Conservation (phyloP, 1,284 basidiomycete genomes). For the Xerocomus amazonicus region DNA sequence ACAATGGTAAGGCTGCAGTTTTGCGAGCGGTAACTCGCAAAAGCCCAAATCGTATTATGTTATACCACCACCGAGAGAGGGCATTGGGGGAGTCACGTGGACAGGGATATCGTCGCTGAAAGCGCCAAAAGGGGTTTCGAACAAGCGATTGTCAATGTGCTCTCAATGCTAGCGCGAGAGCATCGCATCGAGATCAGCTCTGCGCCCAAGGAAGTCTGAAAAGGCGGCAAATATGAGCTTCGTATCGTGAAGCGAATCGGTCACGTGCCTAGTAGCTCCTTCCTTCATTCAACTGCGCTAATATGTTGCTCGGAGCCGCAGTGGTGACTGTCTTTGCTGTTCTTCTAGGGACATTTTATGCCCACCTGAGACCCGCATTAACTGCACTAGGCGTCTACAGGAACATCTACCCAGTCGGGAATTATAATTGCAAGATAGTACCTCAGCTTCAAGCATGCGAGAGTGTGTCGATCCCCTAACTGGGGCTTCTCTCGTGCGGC, state of each 20-base stretch:
- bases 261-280: background rate
- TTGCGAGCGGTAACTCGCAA: too few species aligned
- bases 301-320: slow-evolving; percentile 17
- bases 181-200: too few species aligned
- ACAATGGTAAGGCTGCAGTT: background rate
- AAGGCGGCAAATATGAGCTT: too few species aligned
- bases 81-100: background rate
- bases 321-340: slow-evolving; percentile 24
- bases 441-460: slow-evolving; percentile 62
- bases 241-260: background rate
- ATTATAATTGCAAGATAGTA: slow-evolving; percentile 45
- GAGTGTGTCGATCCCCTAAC: slow-evolving; percentile 39
- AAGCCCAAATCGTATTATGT: too few species aligned
- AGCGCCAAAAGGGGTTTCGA: too few species aligned
- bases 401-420: slow-evolving; percentile 41
- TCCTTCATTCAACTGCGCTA: background rate
- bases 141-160: too few species aligned
- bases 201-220: too few species aligned
- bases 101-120: background rate
- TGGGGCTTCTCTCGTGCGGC: too few species aligned
- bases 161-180: too few species aligned
- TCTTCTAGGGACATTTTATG: slow-evolving; percentile 34
- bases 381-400: slow-evolving; percentile 42
- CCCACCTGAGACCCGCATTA: slow-evolving; percentile 42
- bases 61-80: too few species aligned